These are phyloP conservation scores for Termitomyces titanicus DNA, from an alignment of 768 basidiomycete species.

Conservation along the genomic window DNA sequence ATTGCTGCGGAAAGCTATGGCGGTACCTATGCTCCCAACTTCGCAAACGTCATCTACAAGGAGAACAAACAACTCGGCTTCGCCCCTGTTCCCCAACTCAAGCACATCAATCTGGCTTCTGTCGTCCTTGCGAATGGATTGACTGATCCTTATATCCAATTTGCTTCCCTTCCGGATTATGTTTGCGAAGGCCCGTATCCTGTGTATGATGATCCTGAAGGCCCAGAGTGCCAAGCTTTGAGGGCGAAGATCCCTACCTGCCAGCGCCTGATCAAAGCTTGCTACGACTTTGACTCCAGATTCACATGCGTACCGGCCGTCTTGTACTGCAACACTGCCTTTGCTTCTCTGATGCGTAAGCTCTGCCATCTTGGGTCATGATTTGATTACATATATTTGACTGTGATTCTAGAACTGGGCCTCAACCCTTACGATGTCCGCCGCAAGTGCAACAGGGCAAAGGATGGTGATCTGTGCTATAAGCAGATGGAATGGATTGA, in stretches of 20 bases:
- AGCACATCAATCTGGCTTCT: constrained; percentile 77
- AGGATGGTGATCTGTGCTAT: constrained; percentile 76
- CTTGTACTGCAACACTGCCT: constrained; percentile 78
- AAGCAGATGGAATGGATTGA: constrained; percentile 85
- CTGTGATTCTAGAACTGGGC: constrained; percentile 47
- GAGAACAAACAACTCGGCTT: constrained; percentile 62
- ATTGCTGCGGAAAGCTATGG: constrained; percentile 79
- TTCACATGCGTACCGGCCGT: constrained; percentile 71
- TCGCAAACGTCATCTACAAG: constrained; percentile 78
- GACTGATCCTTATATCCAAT: constrained; percentile 81
- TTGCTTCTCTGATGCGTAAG: constrained; percentile 68
- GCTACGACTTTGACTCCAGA: constrained; percentile 58
- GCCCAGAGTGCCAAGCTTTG: constrained; percentile 62
- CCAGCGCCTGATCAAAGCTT: constrained; percentile 66
- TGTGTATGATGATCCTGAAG: constrained; percentile 67
- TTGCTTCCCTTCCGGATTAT: constrained; percentile 77
- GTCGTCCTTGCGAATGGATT: constrained; percentile 87
- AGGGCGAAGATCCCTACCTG: constrained; percentile 68
- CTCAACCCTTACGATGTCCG: constrained; percentile 91
- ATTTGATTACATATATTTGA: constrained; percentile 1
- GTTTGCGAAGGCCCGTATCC: constrained; percentile 82
- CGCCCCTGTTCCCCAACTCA: constrained; percentile 42
- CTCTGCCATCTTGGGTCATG: constrained; percentile 8
- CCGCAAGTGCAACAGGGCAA: constrained; percentile 61
- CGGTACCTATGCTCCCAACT: constrained; percentile 81